These are phyloP conservation scores for Aspergillus glaucus DNA, from an alignment of 2,329 filamentous ascomycete species.

Conservation along the genomic window DNA sequence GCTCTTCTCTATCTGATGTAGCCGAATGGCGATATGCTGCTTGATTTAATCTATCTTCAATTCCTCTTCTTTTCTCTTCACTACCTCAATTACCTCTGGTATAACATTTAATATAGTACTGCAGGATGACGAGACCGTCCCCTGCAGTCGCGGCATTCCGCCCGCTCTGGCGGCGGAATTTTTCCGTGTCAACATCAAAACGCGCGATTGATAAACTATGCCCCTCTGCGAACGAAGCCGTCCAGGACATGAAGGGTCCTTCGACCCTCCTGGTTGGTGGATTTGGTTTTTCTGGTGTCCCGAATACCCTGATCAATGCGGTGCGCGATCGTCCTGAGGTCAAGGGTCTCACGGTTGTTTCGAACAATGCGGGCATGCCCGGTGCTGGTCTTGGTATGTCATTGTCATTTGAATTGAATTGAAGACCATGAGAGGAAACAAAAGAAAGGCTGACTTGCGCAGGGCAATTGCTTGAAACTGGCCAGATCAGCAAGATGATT, in stretches of 20 bases:
- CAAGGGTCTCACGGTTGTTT: slow-evolving; percentile 65
- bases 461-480: slow-evolving; percentile 62
- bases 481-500: slow-evolving; percentile 69
- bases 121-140: slow-evolving; percentile 20
- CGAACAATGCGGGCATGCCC: slow-evolving; percentile 73
- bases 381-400: slow-evolving; percentile 61
- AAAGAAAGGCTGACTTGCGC: slow-evolving; percentile 1
- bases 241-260: slow-evolving; percentile 65
- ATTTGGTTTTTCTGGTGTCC: slow-evolving; percentile 66
- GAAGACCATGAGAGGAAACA: neutral
- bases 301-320: slow-evolving; percentile 51
- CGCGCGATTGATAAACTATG: slow-evolving; percentile 69
- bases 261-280: slow-evolving; percentile 68
- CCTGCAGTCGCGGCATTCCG: slow-evolving; percentile 26
- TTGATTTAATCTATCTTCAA: slow-evolving; percentile 1
- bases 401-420: neutral
- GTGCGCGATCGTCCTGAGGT: slow-evolving; percentile 55
- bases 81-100: neutral
- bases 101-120: slow-evolving; percentile 2
- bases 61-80: slow-evolving; percentile 3
- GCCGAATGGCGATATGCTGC: slow-evolving; percentile 7
- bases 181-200: slow-evolving; percentile 59
- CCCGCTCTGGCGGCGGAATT: slow-evolving; percentile 46
- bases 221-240: slow-evolving; percentile 62
- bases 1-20: slow-evolving; percentile 12